A percentile compares a stretch with the other conserved stretches of the same genome.
phyloP scores from a whole-genome alignment of 129 eudicot species.

The Helichrysum umbraculigerum region DNA sequence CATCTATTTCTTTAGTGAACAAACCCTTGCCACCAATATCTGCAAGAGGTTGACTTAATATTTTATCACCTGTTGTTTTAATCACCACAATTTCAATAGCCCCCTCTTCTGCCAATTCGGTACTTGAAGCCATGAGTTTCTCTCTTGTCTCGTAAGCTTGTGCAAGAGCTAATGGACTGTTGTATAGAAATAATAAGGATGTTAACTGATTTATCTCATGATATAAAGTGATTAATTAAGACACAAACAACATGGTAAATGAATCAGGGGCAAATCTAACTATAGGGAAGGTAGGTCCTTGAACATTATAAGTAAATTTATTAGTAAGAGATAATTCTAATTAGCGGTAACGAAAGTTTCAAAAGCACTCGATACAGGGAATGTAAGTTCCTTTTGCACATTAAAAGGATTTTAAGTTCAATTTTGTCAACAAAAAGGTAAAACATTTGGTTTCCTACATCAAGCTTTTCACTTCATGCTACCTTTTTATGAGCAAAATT shows the following conservation, averaged over 20 bases:
- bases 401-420: not conserved
- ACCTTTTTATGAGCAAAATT: not conserved
- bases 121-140: conserved; percentile 67
- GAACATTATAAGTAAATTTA: not conserved
- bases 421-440: not conserved
- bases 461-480: not conserved
- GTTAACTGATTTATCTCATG: not conserved
- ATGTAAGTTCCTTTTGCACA: not conserved
- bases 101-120: conserved; percentile 88
- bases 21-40: conserved; percentile 98
- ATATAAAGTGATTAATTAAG: not conserved
- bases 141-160: conserved; percentile 91
- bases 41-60: conserved; percentile 84
- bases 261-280: not conserved
- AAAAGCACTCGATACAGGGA: not conserved
- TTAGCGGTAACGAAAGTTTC: not conserved
- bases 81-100: conserved; percentile 86
- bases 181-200: conserved; percentile 33
- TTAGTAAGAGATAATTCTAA: not conserved
- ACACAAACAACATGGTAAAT: not conserved
- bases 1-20: conserved; percentile 94
- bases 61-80: conserved; percentile 93
- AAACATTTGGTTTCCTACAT: not conserved
- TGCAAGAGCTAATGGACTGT: conserved; percentile 97
- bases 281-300: not conserved